These are phyloP conservation scores for Nigrospora osmanthi DNA, from an alignment of 2,329 filamentous ascomycete species.

Conservation along the genomic window DNA sequence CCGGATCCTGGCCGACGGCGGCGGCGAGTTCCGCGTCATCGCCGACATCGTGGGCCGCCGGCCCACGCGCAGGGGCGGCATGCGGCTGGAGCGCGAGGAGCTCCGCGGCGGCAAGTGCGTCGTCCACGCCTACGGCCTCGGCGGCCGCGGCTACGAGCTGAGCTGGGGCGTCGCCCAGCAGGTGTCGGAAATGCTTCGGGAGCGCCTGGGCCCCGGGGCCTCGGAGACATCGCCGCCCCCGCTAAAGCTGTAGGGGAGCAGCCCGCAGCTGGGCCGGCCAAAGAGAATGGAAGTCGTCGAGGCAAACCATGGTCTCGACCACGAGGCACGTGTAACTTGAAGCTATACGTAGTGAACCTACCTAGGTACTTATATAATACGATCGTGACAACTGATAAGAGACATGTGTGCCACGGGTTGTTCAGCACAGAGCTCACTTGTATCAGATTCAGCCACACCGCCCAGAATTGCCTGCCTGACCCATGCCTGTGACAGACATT, in stretches of 20 bases:
- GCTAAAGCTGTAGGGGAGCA: not conserved
- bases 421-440: no score
- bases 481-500: no score
- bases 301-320: no score
- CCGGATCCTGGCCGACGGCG: conserved; percentile 13
- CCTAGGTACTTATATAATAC: no score
- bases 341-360: no score
- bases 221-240: not conserved
- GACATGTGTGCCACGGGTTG: no score
- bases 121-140: conserved; percentile 52
- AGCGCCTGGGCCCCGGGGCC: conserved; percentile 6
- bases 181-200: conserved; percentile 30
- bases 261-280: no score
- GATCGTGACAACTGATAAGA: no score
- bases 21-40: conserved; percentile 24
- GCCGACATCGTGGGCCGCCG: conserved; percentile 36
- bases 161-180: conserved; percentile 52
- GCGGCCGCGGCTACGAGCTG: conserved; percentile 53
- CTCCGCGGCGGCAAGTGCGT: conserved; percentile 18
- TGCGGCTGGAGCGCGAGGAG: conserved; percentile 45
- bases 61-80: conserved; percentile 35
- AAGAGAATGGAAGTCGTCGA: no score
- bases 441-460: no score
- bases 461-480: no score
- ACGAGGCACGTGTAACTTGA: no score